Base-by-base conservation (phyloP, 257 asterid genomes). In the Gentiana dahurica region DNA sequence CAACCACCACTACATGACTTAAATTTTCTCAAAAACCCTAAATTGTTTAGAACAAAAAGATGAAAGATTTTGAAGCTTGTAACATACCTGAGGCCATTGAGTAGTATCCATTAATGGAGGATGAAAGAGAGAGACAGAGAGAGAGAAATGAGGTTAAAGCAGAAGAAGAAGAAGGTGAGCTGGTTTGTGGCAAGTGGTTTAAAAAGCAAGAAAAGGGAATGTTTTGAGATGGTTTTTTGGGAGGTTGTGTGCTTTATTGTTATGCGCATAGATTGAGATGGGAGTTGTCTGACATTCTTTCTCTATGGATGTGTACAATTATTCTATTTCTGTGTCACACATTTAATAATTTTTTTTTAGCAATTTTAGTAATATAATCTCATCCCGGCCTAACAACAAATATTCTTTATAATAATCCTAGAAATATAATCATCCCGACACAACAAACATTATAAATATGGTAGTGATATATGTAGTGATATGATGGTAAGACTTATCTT, bases 51-150 rank as follows among this genome's bases (percentile, higher is more conserved):
- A 54, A 61, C 55, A 46, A 49, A 55, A 59, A 44, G 47, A 62
- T 1, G 36, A 63, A 54, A 54, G 46, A 11, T 4, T 12, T 24
- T 38, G 43, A 35, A 61, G 53, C 35, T 36, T 58, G 12, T 65
- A 36, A 53, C 50, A 49, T 83, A 86, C 93, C 93, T 86, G 90
- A 50, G 87, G 94, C 95, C 95, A 86, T 73, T 82, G 88, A 76
- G 81, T 75, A 76, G 85, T 73, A 60, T 85, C 84, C 95, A 85
- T 85, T 75, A 79, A 61, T 13, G 69, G 51, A 51, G 66, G 55
- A 12, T 54, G 66, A 47, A 35, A n/a, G 58, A 71, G 66, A 15
- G 61, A 34, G 66, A 47, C 32, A n/a, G 58, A 71, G 66, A 15
- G 61, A 34, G 34, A 44, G 58, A 39, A 60, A 35, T 49, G 61